Conservation (phyloP, 169 alveolate genomes). For the Amoebophrya sp. region DNA sequence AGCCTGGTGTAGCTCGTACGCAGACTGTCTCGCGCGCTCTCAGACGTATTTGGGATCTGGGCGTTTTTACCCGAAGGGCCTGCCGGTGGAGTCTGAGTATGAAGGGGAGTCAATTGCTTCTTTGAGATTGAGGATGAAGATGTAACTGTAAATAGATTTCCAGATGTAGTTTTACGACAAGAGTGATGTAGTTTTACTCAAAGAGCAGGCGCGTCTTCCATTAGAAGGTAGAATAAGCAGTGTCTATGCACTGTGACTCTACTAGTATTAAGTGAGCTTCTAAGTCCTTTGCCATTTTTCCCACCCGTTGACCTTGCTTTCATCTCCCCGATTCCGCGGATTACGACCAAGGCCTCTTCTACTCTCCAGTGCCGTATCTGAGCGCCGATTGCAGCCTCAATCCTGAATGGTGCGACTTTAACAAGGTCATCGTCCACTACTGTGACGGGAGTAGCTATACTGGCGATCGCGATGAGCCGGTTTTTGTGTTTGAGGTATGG, state of each 20-base stretch:
- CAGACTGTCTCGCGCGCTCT: not conserved
- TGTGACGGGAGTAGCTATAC: not conserved
- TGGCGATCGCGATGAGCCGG: not conserved
- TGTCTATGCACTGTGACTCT: too few species aligned
- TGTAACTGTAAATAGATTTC: too few species aligned
- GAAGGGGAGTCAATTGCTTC: too few species aligned
- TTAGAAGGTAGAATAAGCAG: too few species aligned
- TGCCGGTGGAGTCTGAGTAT: too few species aligned
- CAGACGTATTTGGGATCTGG: not conserved
- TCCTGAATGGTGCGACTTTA: not conserved
- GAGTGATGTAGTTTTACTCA: too few species aligned
- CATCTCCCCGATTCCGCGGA: not conserved
- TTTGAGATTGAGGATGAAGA: too few species aligned
- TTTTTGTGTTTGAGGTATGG: not conserved
- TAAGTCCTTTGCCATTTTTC: too few species aligned
- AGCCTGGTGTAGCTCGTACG: not conserved
- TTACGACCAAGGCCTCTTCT: too few species aligned
- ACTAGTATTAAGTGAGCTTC: too few species aligned
- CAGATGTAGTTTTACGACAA: too few species aligned
- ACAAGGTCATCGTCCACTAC: not conserved
- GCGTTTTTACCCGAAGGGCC: not conserved
- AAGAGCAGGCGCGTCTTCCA: too few species aligned
- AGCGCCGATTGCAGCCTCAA: not conserved
- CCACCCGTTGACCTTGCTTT: not conserved
- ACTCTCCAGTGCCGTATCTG: not conserved